phyloP scores from a whole-genome alignment of 2,329 filamentous ascomycete species.

The Trematosphaeria pertusa region DNA sequence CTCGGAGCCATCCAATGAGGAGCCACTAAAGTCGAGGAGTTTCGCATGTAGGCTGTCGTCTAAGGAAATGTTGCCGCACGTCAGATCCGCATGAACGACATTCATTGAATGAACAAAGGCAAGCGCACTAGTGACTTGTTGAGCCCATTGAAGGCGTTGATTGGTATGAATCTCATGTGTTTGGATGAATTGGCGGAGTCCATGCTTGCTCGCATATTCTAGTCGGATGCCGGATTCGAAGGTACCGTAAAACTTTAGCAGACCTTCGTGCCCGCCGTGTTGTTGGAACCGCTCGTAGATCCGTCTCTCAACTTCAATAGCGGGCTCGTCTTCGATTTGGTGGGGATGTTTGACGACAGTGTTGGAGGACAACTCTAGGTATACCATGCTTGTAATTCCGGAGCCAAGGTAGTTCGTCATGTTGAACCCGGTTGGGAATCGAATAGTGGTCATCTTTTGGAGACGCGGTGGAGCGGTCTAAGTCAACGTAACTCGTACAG shows the following conservation, averaged over 20 bases:
- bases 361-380: slow-evolving; percentile 14
- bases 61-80: slow-evolving; percentile 17
- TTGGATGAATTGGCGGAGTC: slow-evolving; percentile 12
- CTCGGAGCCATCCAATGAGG: slow-evolving; percentile 17
- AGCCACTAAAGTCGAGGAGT: slow-evolving; percentile 18
- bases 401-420: slow-evolving; percentile 8
- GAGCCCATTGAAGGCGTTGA: slow-evolving; percentile 17
- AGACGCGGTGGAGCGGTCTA: slow-evolving; percentile 11
- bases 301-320: slow-evolving; percentile 15
- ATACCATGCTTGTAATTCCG: slow-evolving; percentile 14
- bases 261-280: slow-evolving; percentile 15
- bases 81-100: slow-evolving; percentile 22
- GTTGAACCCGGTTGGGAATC: slow-evolving; percentile 16
- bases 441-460: slow-evolving; percentile 13
- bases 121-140: slow-evolving; percentile 16
- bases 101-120: slow-evolving; percentile 18
- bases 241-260: slow-evolving; percentile 12
- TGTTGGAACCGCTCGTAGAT: slow-evolving; percentile 21
- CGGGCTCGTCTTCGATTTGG: slow-evolving; percentile 11
- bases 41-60: slow-evolving; percentile 18
- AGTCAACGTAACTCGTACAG: no score
- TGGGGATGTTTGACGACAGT: slow-evolving; percentile 21
- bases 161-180: slow-evolving; percentile 12
- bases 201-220: slow-evolving; percentile 12
- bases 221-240: slow-evolving; percentile 17